Percentiles rank a stretch among this genome's conserved stretches.
phyloP scores from a whole-genome alignment of 139 green algal genomes.

The Pseudopediastrum boryanum region DNA sequence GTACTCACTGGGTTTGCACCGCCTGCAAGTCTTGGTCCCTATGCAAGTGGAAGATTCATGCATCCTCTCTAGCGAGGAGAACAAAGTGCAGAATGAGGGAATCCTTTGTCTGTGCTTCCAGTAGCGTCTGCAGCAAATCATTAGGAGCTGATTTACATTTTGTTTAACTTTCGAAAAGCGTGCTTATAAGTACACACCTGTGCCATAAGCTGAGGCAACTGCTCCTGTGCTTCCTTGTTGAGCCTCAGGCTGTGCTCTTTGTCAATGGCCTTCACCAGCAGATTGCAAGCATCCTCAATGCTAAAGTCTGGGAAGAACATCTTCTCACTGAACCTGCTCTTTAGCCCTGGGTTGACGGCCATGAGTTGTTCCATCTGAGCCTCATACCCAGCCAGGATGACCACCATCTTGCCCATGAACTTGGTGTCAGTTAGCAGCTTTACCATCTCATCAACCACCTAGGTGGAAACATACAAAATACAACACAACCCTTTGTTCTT shows the following conservation, averaged over 20 bases:
- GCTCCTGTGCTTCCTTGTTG: neutral
- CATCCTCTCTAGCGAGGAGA: too few relatives aligned
- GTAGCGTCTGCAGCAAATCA: too few relatives aligned
- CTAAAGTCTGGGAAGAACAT: constrained; percentile 54
- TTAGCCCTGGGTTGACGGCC: constrained; percentile 55
- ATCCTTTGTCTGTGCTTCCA: too few relatives aligned
- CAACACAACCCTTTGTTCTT: too few relatives aligned
- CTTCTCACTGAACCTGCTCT: constrained; percentile 56
- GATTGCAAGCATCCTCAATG: constrained; percentile 26
- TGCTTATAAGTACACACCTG: constrained; percentile 23
- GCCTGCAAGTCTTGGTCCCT: too few relatives aligned
- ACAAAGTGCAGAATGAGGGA: too few relatives aligned
- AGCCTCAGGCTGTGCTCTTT: constrained; percentile 40
- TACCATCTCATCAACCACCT: constrained; percentile 58
- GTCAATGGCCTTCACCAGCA: constrained; percentile 37
- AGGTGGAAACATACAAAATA: too few relatives aligned
- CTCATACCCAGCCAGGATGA: constrained; percentile 59
- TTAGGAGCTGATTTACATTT: too few relatives aligned
- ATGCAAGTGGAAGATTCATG: too few relatives aligned
- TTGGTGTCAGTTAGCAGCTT: constrained; percentile 50
- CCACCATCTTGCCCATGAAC: constrained; percentile 60
- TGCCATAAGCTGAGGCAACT: constrained; percentile 31
- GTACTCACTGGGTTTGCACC: too few relatives aligned
- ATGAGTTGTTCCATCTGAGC: constrained; percentile 51
- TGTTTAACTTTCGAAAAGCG: neutral